Evolutionary conservation across 768 basidiomycete species (phyloP), one percentile per base, ranked within the genome.

Genomic region (Cystofilobasidium ferigula): DNA sequence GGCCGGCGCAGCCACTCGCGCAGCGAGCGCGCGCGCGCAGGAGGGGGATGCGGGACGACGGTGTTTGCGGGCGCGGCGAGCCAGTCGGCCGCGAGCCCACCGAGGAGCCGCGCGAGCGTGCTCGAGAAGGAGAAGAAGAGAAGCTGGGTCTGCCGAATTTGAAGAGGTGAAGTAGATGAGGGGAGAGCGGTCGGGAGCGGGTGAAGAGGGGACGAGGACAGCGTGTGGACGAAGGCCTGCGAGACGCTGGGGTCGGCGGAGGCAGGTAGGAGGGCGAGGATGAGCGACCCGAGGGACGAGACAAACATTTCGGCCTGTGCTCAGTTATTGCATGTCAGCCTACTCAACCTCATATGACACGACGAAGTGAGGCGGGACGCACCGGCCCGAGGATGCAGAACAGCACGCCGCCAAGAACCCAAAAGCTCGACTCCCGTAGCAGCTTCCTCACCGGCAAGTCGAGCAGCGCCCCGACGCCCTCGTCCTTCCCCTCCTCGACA

Each of bases 261-360:
- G 35, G 61, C 28, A n/a, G 56, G 61, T 6, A 68, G 42, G 4
- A 68, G 61, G 10, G 61, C 54, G 16, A 60, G 61, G 34, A 68
- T 53, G 56, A 68, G 61, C 34, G 42, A 45, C 7, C 66, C 66
- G 24, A 68, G 34, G 14, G 53, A 57, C 18, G 47, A 47, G 34
- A 68, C 18, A 20, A 68, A 22, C 66, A 68, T 68, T 61, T 68
- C 66, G 20, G 61, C 61, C 57, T 57, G 54, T 22, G 9, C 3
- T 2, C 26, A 24, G 18, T 4, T 16, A 3, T 34, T 5, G 61
- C n/a, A 28, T 24, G 38, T 45, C 30, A 48, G 32, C 22, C 32
- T 48, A 5, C 9, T 24, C n/a, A n/a, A n/a, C n/a, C n/a, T 60
- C 16, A 22, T 24, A 7, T 16, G 28, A 47, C 22, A 4, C 7